A percentile compares a stretch with the other conserved stretches of the same genome.
phyloP scores from a whole-genome alignment of 2,329 filamentous ascomycete genomes.

The Hirsutella thompsonii region DNA sequence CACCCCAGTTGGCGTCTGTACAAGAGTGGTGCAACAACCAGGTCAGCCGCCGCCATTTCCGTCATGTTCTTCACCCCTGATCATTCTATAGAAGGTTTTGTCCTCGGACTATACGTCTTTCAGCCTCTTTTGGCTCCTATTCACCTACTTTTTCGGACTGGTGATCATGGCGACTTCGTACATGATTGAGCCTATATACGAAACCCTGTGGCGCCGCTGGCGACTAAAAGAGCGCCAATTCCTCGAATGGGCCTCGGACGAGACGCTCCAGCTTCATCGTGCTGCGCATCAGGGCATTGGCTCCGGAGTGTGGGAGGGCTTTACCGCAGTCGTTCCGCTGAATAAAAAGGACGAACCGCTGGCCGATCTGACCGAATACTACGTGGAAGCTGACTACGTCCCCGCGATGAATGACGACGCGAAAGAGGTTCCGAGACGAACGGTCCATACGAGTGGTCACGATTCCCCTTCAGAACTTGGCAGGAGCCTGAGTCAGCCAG shows the following conservation, averaged over 20 bases:
- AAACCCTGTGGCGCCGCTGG: background rate
- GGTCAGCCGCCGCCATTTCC: background rate
- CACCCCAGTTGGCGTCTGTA: background rate
- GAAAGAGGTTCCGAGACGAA: background rate
- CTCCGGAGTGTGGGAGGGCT: background rate
- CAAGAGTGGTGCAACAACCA: background rate
- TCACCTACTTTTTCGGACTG: background rate
- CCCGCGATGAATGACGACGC: background rate
- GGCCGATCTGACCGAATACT: background rate
- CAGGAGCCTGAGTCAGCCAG: background rate
- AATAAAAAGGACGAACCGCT: background rate
- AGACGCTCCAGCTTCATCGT: background rate
- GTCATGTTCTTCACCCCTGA: background rate
- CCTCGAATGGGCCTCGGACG: background rate
- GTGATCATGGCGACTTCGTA: background rate
- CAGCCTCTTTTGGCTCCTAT: background rate
- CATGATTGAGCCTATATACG: background rate
- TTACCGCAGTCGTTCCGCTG: background rate
- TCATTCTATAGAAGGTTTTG: background rate
- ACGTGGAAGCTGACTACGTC: background rate
- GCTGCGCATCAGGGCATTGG: background rate
- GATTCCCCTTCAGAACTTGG: background rate
- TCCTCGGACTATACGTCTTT: background rate
- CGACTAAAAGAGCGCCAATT: background rate
- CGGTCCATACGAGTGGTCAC: background rate